Conservation (phyloP, 2,329 filamentous ascomycete species). For the Aurifilum marmelostoma region DNA sequence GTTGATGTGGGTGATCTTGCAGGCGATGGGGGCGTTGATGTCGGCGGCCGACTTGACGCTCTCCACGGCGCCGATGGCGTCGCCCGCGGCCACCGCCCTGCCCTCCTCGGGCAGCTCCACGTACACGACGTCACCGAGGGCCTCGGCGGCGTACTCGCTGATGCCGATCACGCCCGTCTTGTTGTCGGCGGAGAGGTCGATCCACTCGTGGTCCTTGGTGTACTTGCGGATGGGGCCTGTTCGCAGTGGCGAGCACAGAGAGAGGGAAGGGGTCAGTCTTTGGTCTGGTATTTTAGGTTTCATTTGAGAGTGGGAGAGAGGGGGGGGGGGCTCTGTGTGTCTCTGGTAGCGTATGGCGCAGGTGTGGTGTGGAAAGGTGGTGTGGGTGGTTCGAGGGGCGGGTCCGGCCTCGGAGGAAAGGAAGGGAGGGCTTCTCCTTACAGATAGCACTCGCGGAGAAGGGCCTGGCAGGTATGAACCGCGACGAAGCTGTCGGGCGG, state of each 20-base stretch:
- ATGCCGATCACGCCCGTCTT: constrained; percentile 84
- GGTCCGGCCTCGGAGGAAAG: constrained; percentile 38
- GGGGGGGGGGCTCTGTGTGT: background rate
- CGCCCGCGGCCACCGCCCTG: constrained; percentile 71
- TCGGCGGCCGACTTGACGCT: constrained; percentile 98
- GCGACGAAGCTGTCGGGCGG: constrained; percentile 39
- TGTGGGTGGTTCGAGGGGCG: constrained; percentile 29
- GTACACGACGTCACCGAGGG: constrained; percentile 95
- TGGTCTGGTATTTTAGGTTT: background rate
- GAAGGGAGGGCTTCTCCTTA: constrained; percentile 30
- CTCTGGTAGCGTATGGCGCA: background rate
- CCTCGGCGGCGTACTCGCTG: constrained; percentile 86
- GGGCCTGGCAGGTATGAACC: constrained; percentile 45
- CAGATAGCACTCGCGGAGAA: constrained; percentile 52
- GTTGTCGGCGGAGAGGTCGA: constrained; percentile 82
- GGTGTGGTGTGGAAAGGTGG: constrained; percentile 7
- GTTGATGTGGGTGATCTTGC: constrained; percentile 78
- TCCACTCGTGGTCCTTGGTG: constrained; percentile 98
- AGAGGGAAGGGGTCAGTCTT: background rate
- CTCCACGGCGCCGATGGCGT: constrained; percentile 92
- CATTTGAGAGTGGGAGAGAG: background rate
- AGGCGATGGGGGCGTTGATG: constrained; percentile 85
- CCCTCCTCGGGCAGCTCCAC: constrained; percentile 84
- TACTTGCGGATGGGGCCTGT: constrained; percentile 76
- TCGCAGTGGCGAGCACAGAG: background rate